These are phyloP conservation scores for Diaporthe caulivora DNA, from an alignment of 2,329 filamentous ascomycete genomes.

Conservation along the genomic window DNA sequence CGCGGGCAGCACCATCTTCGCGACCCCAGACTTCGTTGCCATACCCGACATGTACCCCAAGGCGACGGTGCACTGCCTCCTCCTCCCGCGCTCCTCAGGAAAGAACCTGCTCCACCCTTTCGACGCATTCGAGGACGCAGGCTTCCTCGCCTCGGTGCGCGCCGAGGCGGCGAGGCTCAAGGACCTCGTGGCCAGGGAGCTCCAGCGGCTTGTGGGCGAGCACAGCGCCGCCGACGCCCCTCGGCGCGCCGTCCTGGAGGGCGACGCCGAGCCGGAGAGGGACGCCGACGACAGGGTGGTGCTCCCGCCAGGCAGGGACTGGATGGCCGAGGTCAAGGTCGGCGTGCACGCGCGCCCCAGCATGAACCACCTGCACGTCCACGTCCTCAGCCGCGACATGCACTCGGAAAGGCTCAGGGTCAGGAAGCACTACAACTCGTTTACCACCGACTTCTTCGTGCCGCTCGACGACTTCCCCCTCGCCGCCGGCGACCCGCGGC, in stretches of 20 bases:
- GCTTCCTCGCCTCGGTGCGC: slow-evolving; percentile 75
- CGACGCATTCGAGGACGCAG: slow-evolving; percentile 77
- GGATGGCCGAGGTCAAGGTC: slow-evolving; percentile 78
- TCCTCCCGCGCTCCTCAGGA: slow-evolving; percentile 79
- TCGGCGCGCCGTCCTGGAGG: slow-evolving; percentile 76
- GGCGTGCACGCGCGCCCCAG: slow-evolving; percentile 90
- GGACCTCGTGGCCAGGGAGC: slow-evolving; percentile 77
- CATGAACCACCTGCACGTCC: slow-evolving; percentile 93
- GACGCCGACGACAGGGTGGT: slow-evolving; percentile 64
- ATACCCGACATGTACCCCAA: slow-evolving; percentile 92
- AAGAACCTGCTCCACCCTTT: slow-evolving; percentile 79
- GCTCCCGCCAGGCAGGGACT: slow-evolving; percentile 82
- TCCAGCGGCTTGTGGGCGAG: slow-evolving; percentile 76
- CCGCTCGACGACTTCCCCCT: slow-evolving; percentile 84
- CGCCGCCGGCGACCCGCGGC: slow-evolving; percentile 71
- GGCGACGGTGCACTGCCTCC: slow-evolving; percentile 83
- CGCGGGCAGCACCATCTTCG: slow-evolving; percentile 70
- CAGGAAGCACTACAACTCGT: slow-evolving; percentile 92
- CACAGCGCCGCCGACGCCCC: slow-evolving; percentile 72
- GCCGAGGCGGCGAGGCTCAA: slow-evolving; percentile 72
- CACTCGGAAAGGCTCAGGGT: slow-evolving; percentile 79
- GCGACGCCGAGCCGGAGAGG: slow-evolving; percentile 71
- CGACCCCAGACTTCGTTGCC: slow-evolving; percentile 77
- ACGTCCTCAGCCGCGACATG: slow-evolving; percentile 87
- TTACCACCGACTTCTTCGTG: slow-evolving; percentile 87